A percentile compares a stretch with the other conserved stretches of the same genome.
These are phyloP conservation scores for Colletotrichum lindemuthianum DNA, from an alignment of 2,329 filamentous ascomycete genomes.

Conservation along the genomic window DNA sequence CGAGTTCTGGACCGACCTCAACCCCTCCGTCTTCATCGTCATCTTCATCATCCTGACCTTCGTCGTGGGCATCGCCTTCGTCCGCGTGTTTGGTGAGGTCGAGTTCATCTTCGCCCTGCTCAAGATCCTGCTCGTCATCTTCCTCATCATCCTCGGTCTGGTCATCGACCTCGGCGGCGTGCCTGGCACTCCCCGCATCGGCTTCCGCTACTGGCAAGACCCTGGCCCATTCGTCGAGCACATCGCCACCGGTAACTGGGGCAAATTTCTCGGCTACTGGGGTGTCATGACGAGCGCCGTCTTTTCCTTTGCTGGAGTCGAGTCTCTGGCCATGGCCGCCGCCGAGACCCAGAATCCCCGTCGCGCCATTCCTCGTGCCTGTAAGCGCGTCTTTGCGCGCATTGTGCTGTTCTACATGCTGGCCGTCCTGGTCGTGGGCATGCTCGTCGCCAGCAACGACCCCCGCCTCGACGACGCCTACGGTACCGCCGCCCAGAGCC, in stretches of 20 bases:
- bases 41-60: slow-evolving; percentile 38
- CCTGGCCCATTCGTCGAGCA: slow-evolving; percentile 69
- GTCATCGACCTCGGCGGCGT: slow-evolving; percentile 43
- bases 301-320: slow-evolving; percentile 41
- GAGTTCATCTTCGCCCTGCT: slow-evolving; percentile 67
- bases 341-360: slow-evolving; percentile 54
- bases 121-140: slow-evolving; percentile 63
- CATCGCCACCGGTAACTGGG: slow-evolving; percentile 50
- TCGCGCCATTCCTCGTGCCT: slow-evolving; percentile 48
- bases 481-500: slow-evolving; percentile 59
- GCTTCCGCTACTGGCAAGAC: slow-evolving; percentile 37
- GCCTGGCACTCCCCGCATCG: slow-evolving; percentile 39
- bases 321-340: slow-evolving; percentile 39
- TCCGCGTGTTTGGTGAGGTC: slow-evolving; percentile 60
- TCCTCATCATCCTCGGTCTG: slow-evolving; percentile 73
- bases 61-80: slow-evolving; percentile 36
- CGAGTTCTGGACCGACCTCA: slow-evolving; percentile 39
- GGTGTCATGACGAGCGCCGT: slow-evolving; percentile 40
- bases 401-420: slow-evolving; percentile 56
- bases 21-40: slow-evolving; percentile 38
- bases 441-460: slow-evolving; percentile 64
- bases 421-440: slow-evolving; percentile 61
- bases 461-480: slow-evolving; percentile 59
- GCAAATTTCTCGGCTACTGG: slow-evolving; percentile 45
- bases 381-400: slow-evolving; percentile 41